Conservation (phyloP, 176 grass and related monocot species). For the Eremochloa ophiuroides region DNA sequence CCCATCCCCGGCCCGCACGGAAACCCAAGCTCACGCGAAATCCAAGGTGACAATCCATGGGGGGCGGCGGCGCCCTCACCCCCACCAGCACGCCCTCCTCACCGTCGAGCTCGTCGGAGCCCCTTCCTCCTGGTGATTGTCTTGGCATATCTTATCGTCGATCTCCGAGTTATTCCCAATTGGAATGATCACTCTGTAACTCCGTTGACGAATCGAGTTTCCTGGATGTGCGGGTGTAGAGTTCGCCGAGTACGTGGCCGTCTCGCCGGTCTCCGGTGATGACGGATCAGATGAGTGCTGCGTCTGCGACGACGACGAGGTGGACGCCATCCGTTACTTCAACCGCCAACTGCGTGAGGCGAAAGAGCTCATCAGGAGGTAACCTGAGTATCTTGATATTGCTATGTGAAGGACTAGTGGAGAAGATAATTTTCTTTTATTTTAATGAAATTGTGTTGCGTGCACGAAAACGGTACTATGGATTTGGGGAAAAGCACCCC, state of each 20-base stretch:
- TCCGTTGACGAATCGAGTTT: not conserved
- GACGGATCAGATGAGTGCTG: slow-evolving; percentile 11
- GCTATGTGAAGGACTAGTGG: not conserved
- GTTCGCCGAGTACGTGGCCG: slow-evolving; percentile 28
- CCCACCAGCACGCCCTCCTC: slow-evolving; percentile 12
- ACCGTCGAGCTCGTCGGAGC: slow-evolving; percentile 29
- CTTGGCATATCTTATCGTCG: not conserved
- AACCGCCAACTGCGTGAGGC: slow-evolving; percentile 16
- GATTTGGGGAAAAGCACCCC: not conserved
- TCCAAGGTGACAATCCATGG: slow-evolving; percentile 27
- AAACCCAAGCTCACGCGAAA: slow-evolving; percentile 11
- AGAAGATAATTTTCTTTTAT: not conserved
- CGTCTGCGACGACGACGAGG: slow-evolving; percentile 16
- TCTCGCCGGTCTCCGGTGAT: not conserved
- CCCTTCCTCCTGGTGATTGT: slow-evolving; percentile 23
- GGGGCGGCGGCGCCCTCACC: slow-evolving; percentile 28
- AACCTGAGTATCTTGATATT: not conserved
- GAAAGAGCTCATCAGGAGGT: slow-evolving; percentile 55
- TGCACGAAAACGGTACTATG: not conserved
- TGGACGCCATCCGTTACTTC: not conserved
- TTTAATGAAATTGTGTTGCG: not conserved
- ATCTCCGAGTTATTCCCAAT: slow-evolving; percentile 17
- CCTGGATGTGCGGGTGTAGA: not conserved
- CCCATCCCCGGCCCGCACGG: not conserved
- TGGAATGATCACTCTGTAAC: not conserved